Conservation (phyloP, 2,329 filamentous ascomycete genomes). For the Anthostomella pinea region DNA sequence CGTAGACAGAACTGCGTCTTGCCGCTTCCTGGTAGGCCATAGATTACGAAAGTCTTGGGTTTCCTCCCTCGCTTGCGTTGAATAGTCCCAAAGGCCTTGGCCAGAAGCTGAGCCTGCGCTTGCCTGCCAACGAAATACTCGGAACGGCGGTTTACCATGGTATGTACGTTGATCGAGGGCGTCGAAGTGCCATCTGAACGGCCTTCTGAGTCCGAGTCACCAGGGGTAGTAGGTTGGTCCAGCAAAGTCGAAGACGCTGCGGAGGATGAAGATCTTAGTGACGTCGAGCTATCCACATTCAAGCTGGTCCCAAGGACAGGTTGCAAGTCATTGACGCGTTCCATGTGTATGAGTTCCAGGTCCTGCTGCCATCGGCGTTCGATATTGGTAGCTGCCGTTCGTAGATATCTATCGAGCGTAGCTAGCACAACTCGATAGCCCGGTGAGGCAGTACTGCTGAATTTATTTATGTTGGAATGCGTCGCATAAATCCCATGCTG, state of each 20-base stretch:
- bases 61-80: constrained; percentile 2
- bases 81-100: neutral
- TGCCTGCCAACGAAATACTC: constrained; percentile 10
- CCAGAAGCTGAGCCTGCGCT: constrained; percentile 2
- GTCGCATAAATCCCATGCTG: constrained; percentile 8
- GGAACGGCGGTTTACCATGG: constrained; percentile 9
- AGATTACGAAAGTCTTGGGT: constrained; percentile 12
- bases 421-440: constrained; percentile 7
- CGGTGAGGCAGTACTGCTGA: constrained; percentile 1
- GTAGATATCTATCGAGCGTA: constrained; percentile 9
- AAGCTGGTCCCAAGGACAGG: too few species aligned
- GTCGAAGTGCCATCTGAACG: neutral
- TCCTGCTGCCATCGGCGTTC: constrained; percentile 8
- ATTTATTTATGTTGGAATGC: constrained; percentile 8
- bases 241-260: neutral
- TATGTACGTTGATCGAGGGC: constrained; percentile 7
- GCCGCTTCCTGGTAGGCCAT: constrained; percentile 9
- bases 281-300: too few species aligned
- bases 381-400: neutral
- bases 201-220: neutral
- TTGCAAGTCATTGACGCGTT: constrained; percentile 6
- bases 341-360: constrained; percentile 6
- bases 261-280: too few species aligned
- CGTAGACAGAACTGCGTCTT: constrained; percentile 11
- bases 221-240: neutral